phyloP scores from a whole-genome alignment of 1,284 basidiomycete genomes.

The Fomes fomentarius region DNA sequence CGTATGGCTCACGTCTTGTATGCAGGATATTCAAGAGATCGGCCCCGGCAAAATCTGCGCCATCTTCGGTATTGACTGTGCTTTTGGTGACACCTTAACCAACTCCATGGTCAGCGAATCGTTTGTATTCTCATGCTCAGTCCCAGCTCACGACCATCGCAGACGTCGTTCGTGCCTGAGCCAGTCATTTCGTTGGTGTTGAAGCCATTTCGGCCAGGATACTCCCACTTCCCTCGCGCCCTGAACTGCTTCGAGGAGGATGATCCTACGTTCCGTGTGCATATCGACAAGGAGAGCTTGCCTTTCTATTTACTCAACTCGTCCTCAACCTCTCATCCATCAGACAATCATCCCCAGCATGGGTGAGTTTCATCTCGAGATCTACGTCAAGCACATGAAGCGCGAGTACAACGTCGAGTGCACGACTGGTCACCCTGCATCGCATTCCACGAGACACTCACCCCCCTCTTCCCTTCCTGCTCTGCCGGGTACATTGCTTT shows the following conservation, averaged over 20 bases:
- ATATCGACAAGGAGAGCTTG: slow-evolving; percentile 86
- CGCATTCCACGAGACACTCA: slow-evolving; percentile 96
- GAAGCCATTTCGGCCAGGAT: slow-evolving; percentile 90
- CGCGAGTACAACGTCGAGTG: slow-evolving; percentile 97
- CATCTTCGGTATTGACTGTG: slow-evolving; percentile 99
- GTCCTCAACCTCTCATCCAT: neutral
- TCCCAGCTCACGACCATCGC: no score
- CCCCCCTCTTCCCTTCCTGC: slow-evolving; percentile 45
- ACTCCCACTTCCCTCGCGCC: slow-evolving; percentile 95
- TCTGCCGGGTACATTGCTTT: no score
- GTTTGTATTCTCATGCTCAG: no score
- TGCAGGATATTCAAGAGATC: slow-evolving; percentile 90
- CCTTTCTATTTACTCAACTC: neutral
- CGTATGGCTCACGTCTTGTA: neutral
- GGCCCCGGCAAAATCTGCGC: slow-evolving; percentile 99
- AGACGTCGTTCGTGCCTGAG: slow-evolving; percentile 99
- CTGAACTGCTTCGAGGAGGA: slow-evolving; percentile 99
- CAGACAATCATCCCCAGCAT: slow-evolving; percentile 99
- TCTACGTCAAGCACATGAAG: slow-evolving; percentile 99
- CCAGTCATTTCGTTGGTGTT: slow-evolving; percentile 97
- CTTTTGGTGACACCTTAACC: slow-evolving; percentile 98
- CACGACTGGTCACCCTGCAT: slow-evolving; percentile 96
- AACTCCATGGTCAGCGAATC: slow-evolving; percentile 82
- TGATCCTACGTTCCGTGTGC: slow-evolving; percentile 98
- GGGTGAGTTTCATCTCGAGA: slow-evolving; percentile 99